Conservation (phyloP, 257 asterid genomes). For the Penstemon newberryi region DNA sequence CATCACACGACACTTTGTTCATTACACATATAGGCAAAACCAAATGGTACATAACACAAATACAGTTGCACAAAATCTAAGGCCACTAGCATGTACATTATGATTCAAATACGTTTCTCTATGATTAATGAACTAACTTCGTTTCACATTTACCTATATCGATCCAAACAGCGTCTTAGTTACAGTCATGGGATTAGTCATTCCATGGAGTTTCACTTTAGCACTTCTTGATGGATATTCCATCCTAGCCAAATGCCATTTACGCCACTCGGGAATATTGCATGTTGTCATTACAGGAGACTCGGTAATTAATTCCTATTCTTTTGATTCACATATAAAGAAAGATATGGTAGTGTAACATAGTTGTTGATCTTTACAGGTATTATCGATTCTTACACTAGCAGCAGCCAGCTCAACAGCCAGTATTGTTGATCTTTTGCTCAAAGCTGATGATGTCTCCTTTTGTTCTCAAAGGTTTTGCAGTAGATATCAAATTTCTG, state of each 20-base stretch:
- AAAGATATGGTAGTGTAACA: constrained; percentile 24
- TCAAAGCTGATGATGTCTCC: constrained; percentile 51
- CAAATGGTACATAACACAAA: no score
- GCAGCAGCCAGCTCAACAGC: constrained; percentile 79
- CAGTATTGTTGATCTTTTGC: constrained; percentile 58
- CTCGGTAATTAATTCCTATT: constrained; percentile 47
- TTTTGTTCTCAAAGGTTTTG: constrained; percentile 58
- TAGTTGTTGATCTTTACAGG: constrained; percentile 35
- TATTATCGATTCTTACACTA: constrained; percentile 54
- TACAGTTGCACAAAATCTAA: constrained; percentile 4
- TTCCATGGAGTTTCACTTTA: constrained; percentile 82
- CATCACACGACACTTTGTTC: not conserved
- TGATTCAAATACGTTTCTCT: not conserved
- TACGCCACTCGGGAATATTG: constrained; percentile 53
- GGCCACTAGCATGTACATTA: not conserved
- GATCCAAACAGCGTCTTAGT: constrained; percentile 55
- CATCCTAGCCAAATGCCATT: constrained; percentile 45
- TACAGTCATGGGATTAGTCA: constrained; percentile 70
- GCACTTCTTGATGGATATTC: constrained; percentile 68
- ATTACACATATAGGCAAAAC: not conserved
- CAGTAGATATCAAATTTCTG: constrained; percentile 58
- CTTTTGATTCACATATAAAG: constrained; percentile 12
- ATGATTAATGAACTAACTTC: constrained; percentile 17
- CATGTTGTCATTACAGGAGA: constrained; percentile 64
- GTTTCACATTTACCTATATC: not conserved